phyloP scores from a whole-genome alignment of 306 rosid genomes.

The Prunus salicina region DNA sequence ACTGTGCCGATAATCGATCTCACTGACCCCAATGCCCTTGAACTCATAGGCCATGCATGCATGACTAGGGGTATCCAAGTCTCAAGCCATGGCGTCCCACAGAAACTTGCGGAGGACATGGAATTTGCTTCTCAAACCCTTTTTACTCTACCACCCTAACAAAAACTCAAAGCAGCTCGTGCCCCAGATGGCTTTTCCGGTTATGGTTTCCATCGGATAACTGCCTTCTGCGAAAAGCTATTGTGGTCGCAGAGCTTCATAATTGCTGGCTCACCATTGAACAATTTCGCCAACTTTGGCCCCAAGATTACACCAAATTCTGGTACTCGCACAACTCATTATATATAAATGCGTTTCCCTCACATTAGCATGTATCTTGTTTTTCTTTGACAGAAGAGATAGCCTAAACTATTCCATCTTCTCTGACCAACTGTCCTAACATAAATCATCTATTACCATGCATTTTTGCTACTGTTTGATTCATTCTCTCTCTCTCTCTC shows the following conservation, averaged over 20 bases:
- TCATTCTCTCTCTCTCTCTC: too few relatives aligned
- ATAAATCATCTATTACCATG: too few relatives aligned
- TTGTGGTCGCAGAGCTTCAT: neutral
- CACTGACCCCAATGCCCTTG: neutral
- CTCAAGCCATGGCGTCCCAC: too few relatives aligned
- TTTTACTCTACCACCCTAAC: neutral
- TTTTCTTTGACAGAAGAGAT: too few relatives aligned
- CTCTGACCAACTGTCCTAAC: too few relatives aligned
- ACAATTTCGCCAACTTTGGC: slow-evolving; percentile 1
- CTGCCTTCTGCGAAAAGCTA: neutral
- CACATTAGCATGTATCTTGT: too few relatives aligned
- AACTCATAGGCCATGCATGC: slow-evolving; percentile 1
- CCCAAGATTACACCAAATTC: neutral
- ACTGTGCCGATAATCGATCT: neutral
- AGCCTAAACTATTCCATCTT: too few relatives aligned
- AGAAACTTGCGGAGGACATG: too few relatives aligned
- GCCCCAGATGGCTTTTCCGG: neutral
- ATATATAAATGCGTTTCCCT: too few relatives aligned
- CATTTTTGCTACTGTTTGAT: too few relatives aligned
- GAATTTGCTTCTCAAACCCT: too few relatives aligned
- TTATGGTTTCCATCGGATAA: neutral
- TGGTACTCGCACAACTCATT: neutral
- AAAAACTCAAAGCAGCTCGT: neutral
- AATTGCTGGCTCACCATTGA: neutral
- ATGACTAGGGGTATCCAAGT: neutral